Percentiles rank a stretch among this genome's conserved stretches.
Conservation (phyloP, 768 basidiomycete species). For the Suillus ampliporus region DNA sequence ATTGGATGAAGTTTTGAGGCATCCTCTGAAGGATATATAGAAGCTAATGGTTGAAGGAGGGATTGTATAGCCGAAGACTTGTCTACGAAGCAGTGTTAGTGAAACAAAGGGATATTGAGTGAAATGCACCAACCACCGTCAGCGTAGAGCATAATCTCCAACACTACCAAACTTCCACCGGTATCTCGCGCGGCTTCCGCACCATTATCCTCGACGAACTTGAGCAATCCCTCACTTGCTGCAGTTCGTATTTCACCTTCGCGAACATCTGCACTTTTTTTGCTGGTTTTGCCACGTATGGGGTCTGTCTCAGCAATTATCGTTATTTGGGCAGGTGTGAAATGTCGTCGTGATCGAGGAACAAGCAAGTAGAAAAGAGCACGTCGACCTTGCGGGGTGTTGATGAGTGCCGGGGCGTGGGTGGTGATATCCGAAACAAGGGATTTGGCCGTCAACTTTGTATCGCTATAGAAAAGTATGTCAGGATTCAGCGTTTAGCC, state of each 20-base stretch:
- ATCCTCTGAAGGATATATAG: constrained; percentile 62
- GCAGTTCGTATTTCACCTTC: constrained; percentile 73
- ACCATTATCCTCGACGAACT: constrained; percentile 69
- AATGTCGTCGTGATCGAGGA: constrained; percentile 84
- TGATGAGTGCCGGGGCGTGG: constrained; percentile 60
- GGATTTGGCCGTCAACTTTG: constrained; percentile 85
- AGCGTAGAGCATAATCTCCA: constrained; percentile 84
- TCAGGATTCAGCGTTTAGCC: constrained; percentile 3
- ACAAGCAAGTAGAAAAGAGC: constrained; percentile 82
- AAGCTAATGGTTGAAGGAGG: constrained; percentile 61
- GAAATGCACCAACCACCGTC: constrained; percentile 70
- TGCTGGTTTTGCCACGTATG: constrained; percentile 75
- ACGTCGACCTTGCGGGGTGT: constrained; percentile 76
- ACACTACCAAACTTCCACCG: constrained; percentile 76
- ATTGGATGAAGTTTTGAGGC: constrained; percentile 64
- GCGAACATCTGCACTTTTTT: constrained; percentile 72
- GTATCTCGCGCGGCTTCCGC: constrained; percentile 72
- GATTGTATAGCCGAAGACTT: constrained; percentile 66
- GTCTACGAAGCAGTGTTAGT: constrained; percentile 49
- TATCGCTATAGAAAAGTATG: constrained; percentile 63
- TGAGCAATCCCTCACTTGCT: constrained; percentile 76
- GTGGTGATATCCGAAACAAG: constrained; percentile 73
- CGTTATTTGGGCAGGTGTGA: constrained; percentile 80
- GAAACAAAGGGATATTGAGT: neutral
- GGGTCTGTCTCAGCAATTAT: constrained; percentile 76